Base-by-base conservation (phyloP, 306 rosid species). In the Gastrolobium bilobum region DNA sequence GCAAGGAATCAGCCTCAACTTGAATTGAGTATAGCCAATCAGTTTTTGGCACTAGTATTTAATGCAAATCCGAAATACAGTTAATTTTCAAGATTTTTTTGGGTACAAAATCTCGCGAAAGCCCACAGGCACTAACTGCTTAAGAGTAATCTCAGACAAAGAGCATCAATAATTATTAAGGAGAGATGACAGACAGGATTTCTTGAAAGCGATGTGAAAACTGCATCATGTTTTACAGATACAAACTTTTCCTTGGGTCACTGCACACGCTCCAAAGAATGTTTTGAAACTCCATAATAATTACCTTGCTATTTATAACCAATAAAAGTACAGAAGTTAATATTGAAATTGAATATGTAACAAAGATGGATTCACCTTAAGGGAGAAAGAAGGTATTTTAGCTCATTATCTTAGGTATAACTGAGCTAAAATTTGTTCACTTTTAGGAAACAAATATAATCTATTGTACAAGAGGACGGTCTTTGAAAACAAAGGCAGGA, bases 401-500 rank as follows among this genome's bases (percentile, higher is more conserved):
- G 57, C 26, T 14, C 8, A 51, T 51, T 4, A n/a, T 4, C 30
- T 6, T 54, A 52, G 1, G 31, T 1, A 52, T 29, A 30, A 30
- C 37, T 46, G 14, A 73, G 13, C 80, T 34, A 48, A 51, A 51
- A 7, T 66, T 11, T 35, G 67, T 4, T 72, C 34, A 44, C 1
- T 20, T 33, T 7, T 34, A 13, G 61, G 68, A 34, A 44, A 13
- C 59, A 71, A 44, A 58, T 47, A 68, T 29, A 48, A 56, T 10
- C 43, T 44, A 71, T 48, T 71, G 56, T 33, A 40, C 59, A 47
- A 30, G 10, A 73, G 43, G 33, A 67, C 11, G 73, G 59, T 65
- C 51, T 59, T 15, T 58, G 44, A 52, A 6, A 58, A 53, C 71
- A 73, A 70, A 68, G 48, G 82, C 61, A 69, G 59, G 39, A 69